These are phyloP conservation scores for Monilinia fructicola DNA, from an alignment of 2,329 filamentous ascomycete species.

Conservation along the genomic window DNA sequence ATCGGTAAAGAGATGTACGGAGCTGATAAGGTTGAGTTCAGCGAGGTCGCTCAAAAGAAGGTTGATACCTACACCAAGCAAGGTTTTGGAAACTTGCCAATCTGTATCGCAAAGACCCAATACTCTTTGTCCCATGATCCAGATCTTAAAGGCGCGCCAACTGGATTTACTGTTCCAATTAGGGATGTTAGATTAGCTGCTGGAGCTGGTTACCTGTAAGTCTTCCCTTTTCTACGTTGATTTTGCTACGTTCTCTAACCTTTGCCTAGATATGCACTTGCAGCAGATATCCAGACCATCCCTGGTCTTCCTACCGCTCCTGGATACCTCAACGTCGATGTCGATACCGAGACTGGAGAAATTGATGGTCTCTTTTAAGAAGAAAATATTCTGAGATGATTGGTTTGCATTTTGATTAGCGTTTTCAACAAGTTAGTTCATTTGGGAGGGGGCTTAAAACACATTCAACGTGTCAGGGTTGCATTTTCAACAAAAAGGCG, in stretches of 20 bases:
- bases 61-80: constrained; percentile 92
- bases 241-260: constrained; percentile 41
- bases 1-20: constrained; percentile 96
- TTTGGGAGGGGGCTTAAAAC: constrained; percentile 3
- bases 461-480: constrained; percentile 24
- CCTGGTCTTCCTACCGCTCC: constrained; percentile 92
- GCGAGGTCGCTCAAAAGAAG: constrained; percentile 91
- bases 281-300: constrained; percentile 97
- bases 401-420: constrained; percentile 15
- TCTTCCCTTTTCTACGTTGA: constrained; percentile 29
- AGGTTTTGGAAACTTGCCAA: constrained; percentile 88
- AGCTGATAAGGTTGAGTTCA: constrained; percentile 85
- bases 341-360: constrained; percentile 77
- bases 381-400: neutral
- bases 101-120: constrained; percentile 97
- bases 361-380: constrained; percentile 84
- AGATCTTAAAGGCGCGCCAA: constrained; percentile 89
- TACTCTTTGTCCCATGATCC: constrained; percentile 95
- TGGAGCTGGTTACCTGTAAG: constrained; percentile 86
- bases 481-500: constrained; percentile 25
- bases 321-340: constrained; percentile 92
- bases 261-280: constrained; percentile 72
- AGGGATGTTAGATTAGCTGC: constrained; percentile 91
- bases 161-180: constrained; percentile 92
- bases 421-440: constrained; percentile 23